Evolutionary conservation across 108 stramenopile species (phyloP).

Genomic region (Nitzschia sp.): DNA sequence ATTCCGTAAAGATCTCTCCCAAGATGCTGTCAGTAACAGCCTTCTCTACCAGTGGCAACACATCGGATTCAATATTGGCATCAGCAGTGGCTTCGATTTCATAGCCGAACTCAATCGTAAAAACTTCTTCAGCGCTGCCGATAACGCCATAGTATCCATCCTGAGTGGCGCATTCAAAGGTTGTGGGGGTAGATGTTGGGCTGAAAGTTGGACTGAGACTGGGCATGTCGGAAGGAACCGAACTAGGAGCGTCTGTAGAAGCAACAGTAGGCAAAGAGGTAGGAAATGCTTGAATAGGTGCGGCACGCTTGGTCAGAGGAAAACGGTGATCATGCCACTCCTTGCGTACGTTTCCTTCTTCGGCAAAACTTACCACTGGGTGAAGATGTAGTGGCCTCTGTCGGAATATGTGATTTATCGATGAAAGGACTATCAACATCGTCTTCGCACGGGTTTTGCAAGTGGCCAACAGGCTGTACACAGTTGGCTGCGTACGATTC

Average conservation of each 20-base stretch:
- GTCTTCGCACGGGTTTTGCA: slow-evolving; percentile 12
- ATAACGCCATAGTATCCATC: slow-evolving; percentile 32
- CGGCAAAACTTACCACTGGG: too few relatives aligned
- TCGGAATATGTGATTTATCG: background rate
- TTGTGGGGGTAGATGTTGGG: slow-evolving; percentile 15
- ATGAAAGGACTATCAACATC: slow-evolving; percentile 10
- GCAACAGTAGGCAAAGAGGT: background rate
- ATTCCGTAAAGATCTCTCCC: slow-evolving; percentile 20
- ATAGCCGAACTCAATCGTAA: slow-evolving; percentile 21
- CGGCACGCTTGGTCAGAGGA: too few relatives aligned
- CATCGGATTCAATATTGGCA: slow-evolving; percentile 1
- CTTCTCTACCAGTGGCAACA: slow-evolving; percentile 28
- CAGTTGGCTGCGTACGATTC: background rate
- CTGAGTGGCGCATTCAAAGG: slow-evolving; percentile 3
- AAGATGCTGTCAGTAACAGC: slow-evolving; percentile 35
- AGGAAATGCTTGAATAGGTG: too few relatives aligned
- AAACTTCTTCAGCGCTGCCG: slow-evolving; percentile 1
- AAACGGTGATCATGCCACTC: too few relatives aligned
- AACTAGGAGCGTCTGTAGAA: slow-evolving; percentile 17
- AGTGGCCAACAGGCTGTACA: background rate
- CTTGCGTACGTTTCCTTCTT: too few relatives aligned
- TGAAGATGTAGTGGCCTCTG: background rate
- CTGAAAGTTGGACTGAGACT: background rate
- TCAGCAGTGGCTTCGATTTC: slow-evolving; percentile 25
- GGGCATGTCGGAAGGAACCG: slow-evolving; percentile 1